Evolutionary conservation across 768 basidiomycete genomes (phyloP).

Genomic region (Phallus indusiatus): DNA sequence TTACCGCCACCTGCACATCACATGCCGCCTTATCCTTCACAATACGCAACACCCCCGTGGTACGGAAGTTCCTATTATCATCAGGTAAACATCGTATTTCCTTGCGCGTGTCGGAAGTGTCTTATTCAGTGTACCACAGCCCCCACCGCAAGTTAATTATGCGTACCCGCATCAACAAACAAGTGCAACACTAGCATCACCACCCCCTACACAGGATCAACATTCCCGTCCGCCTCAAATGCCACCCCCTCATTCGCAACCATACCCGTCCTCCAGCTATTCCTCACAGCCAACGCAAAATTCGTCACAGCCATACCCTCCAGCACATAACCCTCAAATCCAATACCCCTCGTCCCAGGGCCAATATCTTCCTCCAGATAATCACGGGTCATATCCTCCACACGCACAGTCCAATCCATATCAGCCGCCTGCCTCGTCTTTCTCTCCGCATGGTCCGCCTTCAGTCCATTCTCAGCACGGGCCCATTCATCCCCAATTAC

Average conservation of each 20-base stretch:
- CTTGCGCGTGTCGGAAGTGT: neutral
- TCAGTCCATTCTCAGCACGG: neutral
- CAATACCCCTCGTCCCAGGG: neutral
- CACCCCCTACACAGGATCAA: neutral
- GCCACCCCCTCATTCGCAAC: neutral
- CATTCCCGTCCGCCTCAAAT: neutral
- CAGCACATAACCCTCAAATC: neutral
- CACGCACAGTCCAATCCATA: neutral
- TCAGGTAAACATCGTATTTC: neutral
- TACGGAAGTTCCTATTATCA: neutral
- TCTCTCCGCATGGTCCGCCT: neutral
- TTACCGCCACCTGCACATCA: neutral
- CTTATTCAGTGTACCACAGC: neutral
- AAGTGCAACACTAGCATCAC: too few relatives aligned
- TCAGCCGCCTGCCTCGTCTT: neutral
- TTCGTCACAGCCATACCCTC: neutral
- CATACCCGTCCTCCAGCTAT: neutral
- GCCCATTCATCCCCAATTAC: neutral
- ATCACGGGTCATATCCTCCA: neutral
- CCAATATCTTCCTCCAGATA: neutral
- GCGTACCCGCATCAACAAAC: too few relatives aligned
- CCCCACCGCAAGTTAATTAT: neutral
- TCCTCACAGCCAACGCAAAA: neutral
- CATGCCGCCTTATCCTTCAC: neutral
- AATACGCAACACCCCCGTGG: neutral